Conservation (phyloP, 306 rosid genomes). For the Vicia villosa region DNA sequence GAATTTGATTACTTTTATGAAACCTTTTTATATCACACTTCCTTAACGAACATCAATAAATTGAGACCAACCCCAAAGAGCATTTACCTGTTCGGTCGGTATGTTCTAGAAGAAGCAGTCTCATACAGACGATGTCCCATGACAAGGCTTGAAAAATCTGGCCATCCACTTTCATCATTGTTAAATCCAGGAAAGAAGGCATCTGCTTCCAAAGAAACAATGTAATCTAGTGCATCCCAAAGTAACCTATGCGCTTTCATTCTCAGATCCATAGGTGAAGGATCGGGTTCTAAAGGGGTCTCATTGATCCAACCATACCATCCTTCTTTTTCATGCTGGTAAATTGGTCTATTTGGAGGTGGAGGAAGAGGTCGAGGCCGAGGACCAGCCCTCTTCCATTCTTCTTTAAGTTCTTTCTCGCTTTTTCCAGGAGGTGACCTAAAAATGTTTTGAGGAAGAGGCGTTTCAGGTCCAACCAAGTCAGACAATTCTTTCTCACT, state of each 20-base stretch:
- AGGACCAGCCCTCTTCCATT: slow-evolving; percentile 95
- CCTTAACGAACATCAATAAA: slow-evolving; percentile 14
- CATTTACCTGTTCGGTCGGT: slow-evolving; percentile 90
- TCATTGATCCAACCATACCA: slow-evolving; percentile 99
- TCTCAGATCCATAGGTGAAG: slow-evolving; percentile 80
- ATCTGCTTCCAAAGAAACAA: slow-evolving; percentile 87
- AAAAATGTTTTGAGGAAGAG: slow-evolving; percentile 57
- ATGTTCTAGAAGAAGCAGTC: slow-evolving; percentile 80
- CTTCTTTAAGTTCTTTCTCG: slow-evolving; percentile 64
- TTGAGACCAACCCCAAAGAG: slow-evolving; percentile 25
- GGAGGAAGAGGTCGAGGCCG: slow-evolving; percentile 99
- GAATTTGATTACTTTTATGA: neutral
- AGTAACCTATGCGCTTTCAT: slow-evolving; percentile 84
- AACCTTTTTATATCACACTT: slow-evolving; percentile 4
- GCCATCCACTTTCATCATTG: slow-evolving; percentile 91
- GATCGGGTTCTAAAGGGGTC: slow-evolving; percentile 74
- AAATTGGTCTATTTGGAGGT: slow-evolving; percentile 94
- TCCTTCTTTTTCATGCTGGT: slow-evolving; percentile 92
- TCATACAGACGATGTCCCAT: slow-evolving; percentile 94
- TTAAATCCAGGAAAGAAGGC: slow-evolving; percentile 94
- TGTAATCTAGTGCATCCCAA: slow-evolving; percentile 97
- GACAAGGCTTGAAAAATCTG: slow-evolving; percentile 94
- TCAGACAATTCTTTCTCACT: slow-evolving; percentile 74
- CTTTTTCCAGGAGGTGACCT: slow-evolving; percentile 65
- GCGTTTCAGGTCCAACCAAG: slow-evolving; percentile 82